These are phyloP conservation scores for Trichoderma sp. DNA, from an alignment of 2,329 filamentous ascomycete species.

Conservation along the genomic window DNA sequence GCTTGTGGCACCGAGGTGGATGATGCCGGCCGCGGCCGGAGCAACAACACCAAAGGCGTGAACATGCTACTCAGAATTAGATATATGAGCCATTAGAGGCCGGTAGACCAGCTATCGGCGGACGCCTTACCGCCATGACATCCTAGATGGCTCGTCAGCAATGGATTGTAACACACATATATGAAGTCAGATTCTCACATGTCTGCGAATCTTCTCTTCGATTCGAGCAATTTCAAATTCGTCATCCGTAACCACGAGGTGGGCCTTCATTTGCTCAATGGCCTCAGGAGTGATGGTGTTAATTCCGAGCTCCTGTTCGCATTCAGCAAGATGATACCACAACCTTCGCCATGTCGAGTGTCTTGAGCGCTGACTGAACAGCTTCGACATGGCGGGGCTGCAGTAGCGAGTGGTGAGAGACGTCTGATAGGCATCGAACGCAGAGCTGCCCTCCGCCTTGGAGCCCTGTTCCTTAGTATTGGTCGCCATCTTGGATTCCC, in stretches of 20 bases:
- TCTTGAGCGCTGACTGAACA: slow-evolving; percentile 75
- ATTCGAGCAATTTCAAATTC: slow-evolving; percentile 72
- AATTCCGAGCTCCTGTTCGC: slow-evolving; percentile 77
- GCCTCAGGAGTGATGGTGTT: slow-evolving; percentile 68
- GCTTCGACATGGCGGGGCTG: slow-evolving; percentile 69
- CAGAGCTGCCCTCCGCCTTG: slow-evolving; percentile 8
- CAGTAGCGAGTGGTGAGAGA: slow-evolving; percentile 71
- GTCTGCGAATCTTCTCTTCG: slow-evolving; percentile 71
- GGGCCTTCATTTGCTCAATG: slow-evolving; percentile 70
- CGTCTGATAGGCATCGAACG: slow-evolving; percentile 53
- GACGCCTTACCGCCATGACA: slow-evolving; percentile 55
- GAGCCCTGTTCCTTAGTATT: neutral
- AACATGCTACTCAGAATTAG: slow-evolving; percentile 49
- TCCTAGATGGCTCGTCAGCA: slow-evolving; percentile 29
- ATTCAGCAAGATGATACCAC: slow-evolving; percentile 81
- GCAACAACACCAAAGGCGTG: slow-evolving; percentile 71
- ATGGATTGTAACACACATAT: slow-evolving; percentile 15
- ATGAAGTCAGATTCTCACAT: slow-evolving; percentile 32
- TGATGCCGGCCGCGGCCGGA: slow-evolving; percentile 76
- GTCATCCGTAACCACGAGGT: slow-evolving; percentile 71
- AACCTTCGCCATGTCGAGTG: slow-evolving; percentile 79
- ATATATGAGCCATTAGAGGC: neutral
- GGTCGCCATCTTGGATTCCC: neutral
- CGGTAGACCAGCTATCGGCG: neutral
- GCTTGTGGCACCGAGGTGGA: slow-evolving; percentile 62